Evolutionary conservation across 2,329 filamentous ascomycete species (phyloP), one percentile per base, ranked within the genome.

Genomic region (Cryphonectria nitschkei): DNA sequence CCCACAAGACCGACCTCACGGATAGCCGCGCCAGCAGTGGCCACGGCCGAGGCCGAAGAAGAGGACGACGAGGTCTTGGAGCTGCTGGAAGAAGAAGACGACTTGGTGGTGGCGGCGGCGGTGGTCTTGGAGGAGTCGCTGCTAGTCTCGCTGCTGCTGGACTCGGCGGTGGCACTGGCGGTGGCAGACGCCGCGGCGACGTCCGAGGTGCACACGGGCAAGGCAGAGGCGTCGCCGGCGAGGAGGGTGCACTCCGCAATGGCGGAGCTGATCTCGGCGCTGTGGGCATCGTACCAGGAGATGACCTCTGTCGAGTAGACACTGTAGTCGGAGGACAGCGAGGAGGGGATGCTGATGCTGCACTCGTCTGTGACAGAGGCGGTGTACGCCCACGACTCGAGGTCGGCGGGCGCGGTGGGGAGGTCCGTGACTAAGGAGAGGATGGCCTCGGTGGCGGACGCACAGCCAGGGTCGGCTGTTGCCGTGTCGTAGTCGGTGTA

Each of bases 171-270:
- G 14, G 66, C 29, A 1, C 41, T n/a, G 9, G 64, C 69, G 6
- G 68, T 60, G 11, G 32, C 70, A 3, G 68, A 43, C 32, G 58
- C 65, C 6, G 50, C 58, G 65, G 9, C 73, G 43, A 6, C 46
- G 29, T 14, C 16, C 54, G 61, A 65, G 26, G 56, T 60, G 62
- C 64, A 69, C 43, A 60, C 58, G 11, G 39, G 19, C 22, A 67
- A 61, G 46, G 71, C 70, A 56, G 70, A 68, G n/a, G 70, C 41
- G 26, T 73, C 68, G 56, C 66, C 63, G 67, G 68, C 69, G 69
- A 74, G 72, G 16, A 74, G 52, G 32, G 77, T 75, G 74, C 79
- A 80, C 67, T 74, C 9, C 46, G 72, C 73, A 11, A 79, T 41
- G 16, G 75, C 76, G 22, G 37, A 41, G 43, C 73, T 75, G 58